Evolutionary conservation across 805 yeast genomes (phyloP).

Genomic region (Komagataella phaffii): DNA sequence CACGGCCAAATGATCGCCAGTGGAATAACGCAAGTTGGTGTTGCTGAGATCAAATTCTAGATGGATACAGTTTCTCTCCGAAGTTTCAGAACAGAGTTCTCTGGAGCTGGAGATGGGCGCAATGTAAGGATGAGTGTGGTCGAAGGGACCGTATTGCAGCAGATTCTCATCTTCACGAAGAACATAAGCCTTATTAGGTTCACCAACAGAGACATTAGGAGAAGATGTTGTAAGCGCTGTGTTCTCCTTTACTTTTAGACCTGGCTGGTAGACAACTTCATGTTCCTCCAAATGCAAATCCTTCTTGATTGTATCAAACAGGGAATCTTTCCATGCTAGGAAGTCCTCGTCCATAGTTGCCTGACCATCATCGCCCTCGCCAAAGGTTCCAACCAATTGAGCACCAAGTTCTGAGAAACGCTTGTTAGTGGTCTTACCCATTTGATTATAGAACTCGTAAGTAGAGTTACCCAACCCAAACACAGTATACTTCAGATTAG

Average conservation of each 20-base stretch:
- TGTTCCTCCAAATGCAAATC: constrained; percentile 62
- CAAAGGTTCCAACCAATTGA: constrained; percentile 56
- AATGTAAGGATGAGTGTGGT: constrained; percentile 68
- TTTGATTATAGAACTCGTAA: constrained; percentile 81
- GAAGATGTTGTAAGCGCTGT: constrained; percentile 15
- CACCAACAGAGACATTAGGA: constrained; percentile 59
- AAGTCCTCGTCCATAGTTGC: constrained; percentile 95
- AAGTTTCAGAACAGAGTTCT: constrained; percentile 44
- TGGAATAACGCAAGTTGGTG: constrained; percentile 68
- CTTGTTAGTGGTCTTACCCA: constrained; percentile 49
- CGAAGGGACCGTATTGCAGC: constrained; percentile 57
- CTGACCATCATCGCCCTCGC: constrained; percentile 90
- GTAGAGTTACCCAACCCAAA: constrained; percentile 95
- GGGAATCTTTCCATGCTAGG: constrained; percentile 79
- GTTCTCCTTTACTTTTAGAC: constrained; percentile 28
- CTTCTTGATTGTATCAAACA: constrained; percentile 52
- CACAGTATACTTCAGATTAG: constrained; percentile 51
- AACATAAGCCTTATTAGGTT: constrained; percentile 52
- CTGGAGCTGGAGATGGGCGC: constrained; percentile 48
- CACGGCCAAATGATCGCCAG: constrained; percentile 93
- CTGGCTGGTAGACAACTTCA: constrained; percentile 69
- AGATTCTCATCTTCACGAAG: constrained; percentile 15
- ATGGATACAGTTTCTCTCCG: constrained; percentile 72
- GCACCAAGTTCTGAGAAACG: constrained; percentile 57
- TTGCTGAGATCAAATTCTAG: constrained; percentile 74